Evolutionary conservation across 2,329 filamentous ascomycete species (phyloP).

Genomic region (Arthrobotrys iridis): DNA sequence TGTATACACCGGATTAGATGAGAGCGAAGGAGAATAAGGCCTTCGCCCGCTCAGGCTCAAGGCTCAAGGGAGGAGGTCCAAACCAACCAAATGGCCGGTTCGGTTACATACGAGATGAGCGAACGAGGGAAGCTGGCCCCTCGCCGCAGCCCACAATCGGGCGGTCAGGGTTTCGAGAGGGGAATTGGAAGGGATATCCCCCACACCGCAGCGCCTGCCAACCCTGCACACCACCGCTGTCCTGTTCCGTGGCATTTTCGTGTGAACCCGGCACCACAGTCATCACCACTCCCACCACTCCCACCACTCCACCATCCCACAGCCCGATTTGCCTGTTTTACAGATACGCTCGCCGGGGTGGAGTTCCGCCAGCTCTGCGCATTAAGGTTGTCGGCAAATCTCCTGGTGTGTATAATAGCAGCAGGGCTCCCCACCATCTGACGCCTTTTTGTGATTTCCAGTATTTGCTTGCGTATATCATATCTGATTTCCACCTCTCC

Average conservation of each 20-base stretch:
- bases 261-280: constrained; percentile 5
- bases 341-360: constrained; percentile 19
- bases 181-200: constrained; percentile 39
- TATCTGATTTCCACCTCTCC: constrained; percentile 6
- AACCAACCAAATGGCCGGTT: constrained; percentile 36
- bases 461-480: constrained; percentile 15
- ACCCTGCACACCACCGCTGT: constrained; percentile 13
- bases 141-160: constrained; percentile 29
- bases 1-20: constrained; percentile 3
- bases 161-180: constrained; percentile 30
- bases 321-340: constrained; percentile 42
- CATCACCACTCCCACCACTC: constrained; percentile 20
- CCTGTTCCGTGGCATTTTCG: constrained; percentile 50
- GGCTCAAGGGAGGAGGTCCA: constrained; percentile 39
- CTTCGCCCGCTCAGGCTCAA: constrained; percentile 6
- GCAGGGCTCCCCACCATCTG: constrained; percentile 41
- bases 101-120: constrained; percentile 3
- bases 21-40: not conserved
- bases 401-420: constrained; percentile 35
- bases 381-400: constrained; percentile 52
- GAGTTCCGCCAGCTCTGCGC: constrained; percentile 24
- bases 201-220: constrained; percentile 23
- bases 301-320: constrained; percentile 24
- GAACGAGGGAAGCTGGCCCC: constrained; percentile 18
- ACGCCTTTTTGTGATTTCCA: not conserved